These are phyloP conservation scores for Grammothele lineata DNA, from an alignment of 768 basidiomycete species.

Conservation along the genomic window DNA sequence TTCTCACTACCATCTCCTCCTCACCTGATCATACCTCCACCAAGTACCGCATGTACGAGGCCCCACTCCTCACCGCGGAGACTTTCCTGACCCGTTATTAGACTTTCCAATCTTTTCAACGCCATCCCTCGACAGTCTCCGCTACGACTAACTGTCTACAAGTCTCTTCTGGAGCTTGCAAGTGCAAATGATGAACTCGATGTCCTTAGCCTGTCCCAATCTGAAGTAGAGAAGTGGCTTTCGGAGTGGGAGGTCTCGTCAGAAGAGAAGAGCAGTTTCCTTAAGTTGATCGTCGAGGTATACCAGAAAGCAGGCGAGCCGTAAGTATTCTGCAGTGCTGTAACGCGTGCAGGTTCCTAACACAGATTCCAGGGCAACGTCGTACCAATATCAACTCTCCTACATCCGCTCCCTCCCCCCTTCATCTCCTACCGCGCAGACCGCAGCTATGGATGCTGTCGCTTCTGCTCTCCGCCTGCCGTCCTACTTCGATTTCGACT, in stretches of 20 bases:
- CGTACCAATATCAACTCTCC: conserved; percentile 62
- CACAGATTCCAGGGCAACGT: conserved; percentile 38
- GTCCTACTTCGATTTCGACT: conserved; percentile 74
- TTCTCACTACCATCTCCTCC: conserved; percentile 53
- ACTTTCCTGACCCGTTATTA: conserved; percentile 25
- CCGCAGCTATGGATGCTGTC: conserved; percentile 58
- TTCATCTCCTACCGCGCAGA: conserved; percentile 44
- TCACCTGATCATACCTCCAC: conserved; percentile 50
- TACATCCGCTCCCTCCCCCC: conserved; percentile 59
- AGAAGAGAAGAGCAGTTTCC: conserved; percentile 60
- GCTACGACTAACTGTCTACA: conserved; percentile 60
- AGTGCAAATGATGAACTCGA: conserved; percentile 57
- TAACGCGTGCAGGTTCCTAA: not conserved
- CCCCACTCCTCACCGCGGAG: not conserved
- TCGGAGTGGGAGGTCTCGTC: conserved; percentile 66
- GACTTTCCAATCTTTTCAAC: conserved; percentile 82
- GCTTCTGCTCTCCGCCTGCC: conserved; percentile 62
- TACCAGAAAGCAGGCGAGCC: conserved; percentile 51
- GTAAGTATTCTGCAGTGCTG: conserved; percentile 42
- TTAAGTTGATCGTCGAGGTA: conserved; percentile 58
- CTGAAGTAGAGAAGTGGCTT: conserved; percentile 72
- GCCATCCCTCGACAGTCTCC: conserved; percentile 62
- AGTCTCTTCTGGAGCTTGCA: conserved; percentile 56
- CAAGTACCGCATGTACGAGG: conserved; percentile 73
- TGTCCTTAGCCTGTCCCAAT: conserved; percentile 52